Evolutionary conservation across 441 rosid species (phyloP).

Genomic region (Corymbia citriodora): DNA sequence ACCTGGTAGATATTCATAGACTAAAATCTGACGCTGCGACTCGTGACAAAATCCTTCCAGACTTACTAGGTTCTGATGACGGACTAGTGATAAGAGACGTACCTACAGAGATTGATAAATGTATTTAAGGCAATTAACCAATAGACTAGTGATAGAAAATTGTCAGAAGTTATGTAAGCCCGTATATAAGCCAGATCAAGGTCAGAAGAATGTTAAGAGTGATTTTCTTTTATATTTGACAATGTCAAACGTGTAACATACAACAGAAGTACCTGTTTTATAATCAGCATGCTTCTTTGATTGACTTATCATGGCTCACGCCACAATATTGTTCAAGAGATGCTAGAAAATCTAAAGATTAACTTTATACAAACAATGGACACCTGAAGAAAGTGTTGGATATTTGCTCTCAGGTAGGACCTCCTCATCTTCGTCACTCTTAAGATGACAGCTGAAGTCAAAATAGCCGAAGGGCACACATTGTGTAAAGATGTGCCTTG

Average conservation of each 20-base stretch:
- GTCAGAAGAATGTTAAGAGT: neutral
- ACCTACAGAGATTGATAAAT: constrained; percentile 35
- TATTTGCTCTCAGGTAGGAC: neutral
- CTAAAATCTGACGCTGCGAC: constrained; percentile 77
- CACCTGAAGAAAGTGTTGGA: neutral
- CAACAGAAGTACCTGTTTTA: neutral
- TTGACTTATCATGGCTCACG: neutral
- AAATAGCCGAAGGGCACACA: neutral
- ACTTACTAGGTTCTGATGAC: constrained; percentile 83
- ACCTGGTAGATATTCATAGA: constrained; percentile 81
- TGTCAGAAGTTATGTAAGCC: neutral
- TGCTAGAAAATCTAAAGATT: neutral
- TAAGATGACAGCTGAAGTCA: neutral
- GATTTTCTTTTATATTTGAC: neutral
- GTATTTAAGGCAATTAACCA: neutral
- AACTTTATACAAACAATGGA: neutral
- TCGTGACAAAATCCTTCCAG: constrained; percentile 87
- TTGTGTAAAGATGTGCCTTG: neutral
- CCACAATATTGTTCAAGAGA: neutral
- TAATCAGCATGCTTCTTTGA: neutral
- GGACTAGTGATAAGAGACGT: constrained; percentile 64
- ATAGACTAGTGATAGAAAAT: neutral
- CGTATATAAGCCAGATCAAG: neutral
- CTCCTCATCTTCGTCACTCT: neutral
- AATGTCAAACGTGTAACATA: neutral